Percentiles rank a stretch among this genome's conserved stretches.
These are phyloP conservation scores for Moesziomyces antarcticus DNA, from an alignment of 1,284 basidiomycete genomes.

Conservation along the genomic window DNA sequence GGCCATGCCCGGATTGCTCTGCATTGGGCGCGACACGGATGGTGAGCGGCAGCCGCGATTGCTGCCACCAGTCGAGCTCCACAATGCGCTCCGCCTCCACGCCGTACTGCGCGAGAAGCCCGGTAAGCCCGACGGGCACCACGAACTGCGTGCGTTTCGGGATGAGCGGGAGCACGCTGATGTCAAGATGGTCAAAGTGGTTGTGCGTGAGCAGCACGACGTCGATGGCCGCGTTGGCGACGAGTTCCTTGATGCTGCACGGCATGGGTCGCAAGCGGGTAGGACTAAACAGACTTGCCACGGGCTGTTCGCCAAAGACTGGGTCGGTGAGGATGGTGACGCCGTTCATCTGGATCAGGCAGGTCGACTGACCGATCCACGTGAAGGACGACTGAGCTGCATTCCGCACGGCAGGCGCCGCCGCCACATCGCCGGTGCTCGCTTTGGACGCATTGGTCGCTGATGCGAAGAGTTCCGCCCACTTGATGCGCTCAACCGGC, in stretches of 20 bases:
- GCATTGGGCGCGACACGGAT: conserved; percentile 21
- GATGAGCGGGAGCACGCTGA: conserved; percentile 51
- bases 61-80: conserved; percentile 68
- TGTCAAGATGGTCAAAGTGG: conserved; percentile 62
- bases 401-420: conserved; percentile 3
- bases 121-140: conserved; percentile 59
- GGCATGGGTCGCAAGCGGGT: conserved; percentile 69
- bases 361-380: conserved; percentile 60
- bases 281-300: conserved; percentile 69
- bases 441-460: too few species aligned
- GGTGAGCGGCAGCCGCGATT: conserved; percentile 10
- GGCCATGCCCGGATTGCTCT: neutral
- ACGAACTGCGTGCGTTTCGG: conserved; percentile 54
- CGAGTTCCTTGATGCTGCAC: conserved; percentile 68
- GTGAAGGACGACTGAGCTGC: conserved; percentile 43
- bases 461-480: conserved; percentile 29
- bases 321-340: conserved; percentile 71
- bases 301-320: conserved; percentile 70
- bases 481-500: conserved; percentile 50
- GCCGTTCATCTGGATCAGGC: conserved; percentile 70
- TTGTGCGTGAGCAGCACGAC: conserved; percentile 70
- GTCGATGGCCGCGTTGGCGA: conserved; percentile 66
- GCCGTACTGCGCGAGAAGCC: conserved; percentile 52
- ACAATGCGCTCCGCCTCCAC: conserved; percentile 40
- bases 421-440: too few species aligned